These are phyloP conservation scores for Leccinum pachyderme DNA, from an alignment of 1,284 basidiomycete genomes.

Conservation along the genomic window DNA sequence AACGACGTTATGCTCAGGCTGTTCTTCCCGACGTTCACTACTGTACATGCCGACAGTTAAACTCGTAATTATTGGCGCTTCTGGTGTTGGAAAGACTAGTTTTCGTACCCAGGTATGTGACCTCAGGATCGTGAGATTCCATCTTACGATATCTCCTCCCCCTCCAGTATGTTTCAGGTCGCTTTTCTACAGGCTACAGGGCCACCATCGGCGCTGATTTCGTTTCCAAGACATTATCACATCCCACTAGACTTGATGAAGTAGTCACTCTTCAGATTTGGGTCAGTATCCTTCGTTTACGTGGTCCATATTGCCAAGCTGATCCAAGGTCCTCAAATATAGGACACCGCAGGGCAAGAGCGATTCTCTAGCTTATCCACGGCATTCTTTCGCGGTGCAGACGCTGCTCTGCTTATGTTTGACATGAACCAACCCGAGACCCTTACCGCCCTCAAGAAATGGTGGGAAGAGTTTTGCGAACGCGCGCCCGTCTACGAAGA, in stretches of 20 bases:
- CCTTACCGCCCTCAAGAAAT: slow-evolving; percentile 57
- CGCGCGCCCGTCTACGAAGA: slow-evolving; percentile 64
- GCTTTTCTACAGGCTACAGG: slow-evolving; percentile 71
- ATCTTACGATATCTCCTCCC: not conserved
- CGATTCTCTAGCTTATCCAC: slow-evolving; percentile 76
- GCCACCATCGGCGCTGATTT: slow-evolving; percentile 86
- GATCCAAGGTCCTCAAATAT: slow-evolving; percentile 11
- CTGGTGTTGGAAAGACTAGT: slow-evolving; percentile 77
- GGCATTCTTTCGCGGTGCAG: slow-evolving; percentile 81
- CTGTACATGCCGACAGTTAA: slow-evolving; percentile 63
- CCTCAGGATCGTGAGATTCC: not conserved
- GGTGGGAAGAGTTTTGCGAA: slow-evolving; percentile 75
- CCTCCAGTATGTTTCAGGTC: slow-evolving; percentile 66
- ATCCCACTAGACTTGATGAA: slow-evolving; percentile 52
- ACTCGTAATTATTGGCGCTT: slow-evolving; percentile 73
- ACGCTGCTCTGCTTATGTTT: slow-evolving; percentile 79
- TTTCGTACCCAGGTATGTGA: slow-evolving; percentile 61
- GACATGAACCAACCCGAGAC: slow-evolving; percentile 67
- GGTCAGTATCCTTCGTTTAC: slow-evolving; percentile 44
- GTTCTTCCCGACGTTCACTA: slow-evolving; percentile 5
- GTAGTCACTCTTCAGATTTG: slow-evolving; percentile 73
- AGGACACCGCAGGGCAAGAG: slow-evolving; percentile 83
- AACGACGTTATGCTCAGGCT: slow-evolving; percentile 21
- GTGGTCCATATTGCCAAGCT: slow-evolving; percentile 6
- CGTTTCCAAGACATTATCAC: slow-evolving; percentile 67